Evolutionary conservation across 331 rosid species (phyloP).

Genomic region (Malus hybrid): DNA sequence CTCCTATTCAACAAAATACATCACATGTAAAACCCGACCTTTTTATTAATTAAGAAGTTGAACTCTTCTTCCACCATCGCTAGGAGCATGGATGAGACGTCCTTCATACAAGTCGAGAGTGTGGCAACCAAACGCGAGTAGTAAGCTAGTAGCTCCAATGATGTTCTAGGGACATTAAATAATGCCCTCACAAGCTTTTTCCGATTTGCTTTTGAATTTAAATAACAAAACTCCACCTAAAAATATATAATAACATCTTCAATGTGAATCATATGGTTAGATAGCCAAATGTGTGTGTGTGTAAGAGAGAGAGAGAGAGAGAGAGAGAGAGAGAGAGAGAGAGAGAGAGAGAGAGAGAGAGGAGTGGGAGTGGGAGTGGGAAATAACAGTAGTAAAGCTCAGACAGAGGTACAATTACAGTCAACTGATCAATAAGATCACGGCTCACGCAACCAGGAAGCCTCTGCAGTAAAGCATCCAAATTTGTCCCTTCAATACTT

Average conservation of each 20-base stretch:
- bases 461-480: slow-evolving; percentile 96
- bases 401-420: slow-evolving; percentile 43
- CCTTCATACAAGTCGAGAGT: slow-evolving; percentile 98
- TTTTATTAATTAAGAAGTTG: slow-evolving; percentile 89
- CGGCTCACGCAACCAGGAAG: slow-evolving; percentile 99
- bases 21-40: slow-evolving; percentile 40
- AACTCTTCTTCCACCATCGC: slow-evolving; percentile 97
- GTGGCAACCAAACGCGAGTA: slow-evolving; percentile 98
- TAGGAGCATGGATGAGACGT: slow-evolving; percentile 72
- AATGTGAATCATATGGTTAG: neutral
- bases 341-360: neutral
- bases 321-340: neutral
- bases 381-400: slow-evolving; percentile 9
- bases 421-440: slow-evolving; percentile 94
- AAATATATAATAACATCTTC: slow-evolving; percentile 9
- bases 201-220: slow-evolving; percentile 84
- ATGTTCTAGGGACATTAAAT: slow-evolving; percentile 97
- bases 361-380: neutral
- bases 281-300: neutral
- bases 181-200: slow-evolving; percentile 92
- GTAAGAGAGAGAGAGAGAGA: no score
- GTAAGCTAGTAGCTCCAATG: slow-evolving; percentile 82
- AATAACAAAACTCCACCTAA: slow-evolving; percentile 96
- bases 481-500: slow-evolving; percentile 79
- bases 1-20: slow-evolving; percentile 5